Evolutionary conservation across 169 alveolate genomes (phyloP).

Genomic region (Sarcocystis neurona): DNA sequence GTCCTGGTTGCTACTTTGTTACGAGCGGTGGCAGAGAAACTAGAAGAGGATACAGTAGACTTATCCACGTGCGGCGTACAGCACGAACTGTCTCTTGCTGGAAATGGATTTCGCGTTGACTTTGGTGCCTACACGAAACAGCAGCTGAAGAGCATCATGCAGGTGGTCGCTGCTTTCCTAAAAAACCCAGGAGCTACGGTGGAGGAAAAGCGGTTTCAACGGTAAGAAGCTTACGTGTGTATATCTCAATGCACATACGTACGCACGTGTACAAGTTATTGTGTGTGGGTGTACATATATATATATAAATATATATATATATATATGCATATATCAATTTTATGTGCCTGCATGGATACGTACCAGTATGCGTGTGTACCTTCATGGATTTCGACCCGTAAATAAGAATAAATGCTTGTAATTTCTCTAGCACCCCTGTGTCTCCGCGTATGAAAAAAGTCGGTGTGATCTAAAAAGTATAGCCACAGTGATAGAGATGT

Average conservation of each 20-base stretch:
- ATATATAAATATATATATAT: too few species aligned
- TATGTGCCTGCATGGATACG: too few species aligned
- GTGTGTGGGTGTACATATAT: too few species aligned
- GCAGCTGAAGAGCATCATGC: conserved; percentile 54
- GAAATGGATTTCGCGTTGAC: conserved; percentile 44
- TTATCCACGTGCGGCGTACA: conserved; percentile 54
- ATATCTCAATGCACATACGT: background rate
- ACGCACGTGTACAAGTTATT: too few species aligned
- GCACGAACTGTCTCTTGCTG: conserved; percentile 49
- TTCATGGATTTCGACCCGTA: too few species aligned
- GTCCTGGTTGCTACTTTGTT: conserved; percentile 43
- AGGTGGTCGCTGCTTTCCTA: conserved; percentile 34
- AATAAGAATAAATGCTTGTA: too few species aligned
- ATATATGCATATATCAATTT: too few species aligned
- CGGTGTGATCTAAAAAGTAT: too few species aligned
- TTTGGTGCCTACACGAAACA: conserved; percentile 59
- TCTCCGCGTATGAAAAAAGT: too few species aligned
- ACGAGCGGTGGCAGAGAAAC: conserved; percentile 58
- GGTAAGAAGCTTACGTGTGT: background rate
- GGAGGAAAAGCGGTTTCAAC: conserved; percentile 60
- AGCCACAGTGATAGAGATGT: too few species aligned
- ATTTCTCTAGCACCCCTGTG: too few species aligned
- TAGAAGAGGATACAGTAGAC: conserved; percentile 62
- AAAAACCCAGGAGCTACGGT: conserved; percentile 42
- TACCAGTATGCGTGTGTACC: too few species aligned